phyloP scores from a whole-genome alignment of 176 grass and related monocot genomes.

The Tuctoria greenei region DNA sequence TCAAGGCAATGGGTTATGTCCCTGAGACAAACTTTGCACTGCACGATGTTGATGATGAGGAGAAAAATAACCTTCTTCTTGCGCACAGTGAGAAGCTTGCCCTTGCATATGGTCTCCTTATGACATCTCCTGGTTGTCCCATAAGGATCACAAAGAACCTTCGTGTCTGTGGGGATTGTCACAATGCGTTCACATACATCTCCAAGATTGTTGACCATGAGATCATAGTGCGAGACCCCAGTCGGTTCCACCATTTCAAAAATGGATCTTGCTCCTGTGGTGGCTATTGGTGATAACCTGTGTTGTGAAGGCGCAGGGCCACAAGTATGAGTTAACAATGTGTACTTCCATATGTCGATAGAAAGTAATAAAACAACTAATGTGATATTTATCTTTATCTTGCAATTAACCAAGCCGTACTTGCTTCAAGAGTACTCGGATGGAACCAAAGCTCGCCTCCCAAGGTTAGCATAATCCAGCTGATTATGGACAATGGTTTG shows the following conservation, averaged over 20 bases:
- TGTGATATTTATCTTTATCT: too few relatives aligned
- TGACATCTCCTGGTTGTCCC: constrained; percentile 55
- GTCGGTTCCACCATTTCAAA: constrained; percentile 87
- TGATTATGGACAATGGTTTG: constrained; percentile 52
- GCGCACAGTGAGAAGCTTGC: constrained; percentile 91
- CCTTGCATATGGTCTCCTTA: constrained; percentile 78
- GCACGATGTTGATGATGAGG: constrained; percentile 88
- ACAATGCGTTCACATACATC: constrained; percentile 74
- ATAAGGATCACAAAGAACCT: constrained; percentile 90
- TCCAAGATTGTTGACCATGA: constrained; percentile 82
- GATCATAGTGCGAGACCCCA: constrained; percentile 80
- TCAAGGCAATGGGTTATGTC: constrained; percentile 74
- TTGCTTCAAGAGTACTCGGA: constrained; percentile 41
- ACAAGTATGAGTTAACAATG: constrained; percentile 7
- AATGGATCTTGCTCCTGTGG: constrained; percentile 76
- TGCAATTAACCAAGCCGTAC: too few relatives aligned
- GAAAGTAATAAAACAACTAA: not conserved
- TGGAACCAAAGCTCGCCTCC: constrained; percentile 38
- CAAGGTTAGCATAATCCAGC: constrained; percentile 37
- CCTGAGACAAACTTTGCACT: constrained; percentile 77
- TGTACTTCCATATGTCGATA: not conserved
- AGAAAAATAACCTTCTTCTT: constrained; percentile 68
- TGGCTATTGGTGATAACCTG: constrained; percentile 59
- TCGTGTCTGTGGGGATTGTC: constrained; percentile 80
- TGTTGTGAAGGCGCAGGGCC: not conserved